Evolutionary conservation across 1,284 basidiomycete species (phyloP).

Genomic region (Ustilago bromivora): DNA sequence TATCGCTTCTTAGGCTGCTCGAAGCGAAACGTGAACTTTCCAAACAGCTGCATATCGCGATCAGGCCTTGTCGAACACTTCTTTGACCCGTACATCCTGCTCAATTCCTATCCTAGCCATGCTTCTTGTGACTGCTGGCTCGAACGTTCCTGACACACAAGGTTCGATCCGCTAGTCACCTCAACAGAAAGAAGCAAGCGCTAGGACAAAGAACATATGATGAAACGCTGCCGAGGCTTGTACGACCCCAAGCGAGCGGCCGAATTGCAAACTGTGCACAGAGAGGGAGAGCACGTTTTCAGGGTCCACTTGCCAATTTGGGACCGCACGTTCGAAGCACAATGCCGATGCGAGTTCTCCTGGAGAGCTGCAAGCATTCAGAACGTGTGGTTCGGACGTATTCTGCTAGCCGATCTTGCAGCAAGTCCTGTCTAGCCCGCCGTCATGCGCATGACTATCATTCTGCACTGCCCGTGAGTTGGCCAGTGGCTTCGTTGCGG

Average conservation of each 20-base stretch:
- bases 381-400: background rate
- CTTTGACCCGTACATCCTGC: too few relatives aligned
- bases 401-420: too few relatives aligned
- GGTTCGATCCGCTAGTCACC: background rate
- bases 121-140: background rate
- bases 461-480: too few relatives aligned
- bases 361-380: background rate
- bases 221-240: background rate
- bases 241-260: background rate
- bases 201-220: background rate
- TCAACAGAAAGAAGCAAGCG: background rate
- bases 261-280: background rate
- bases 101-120: background rate
- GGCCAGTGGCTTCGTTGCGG: too few relatives aligned
- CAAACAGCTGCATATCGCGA: background rate
- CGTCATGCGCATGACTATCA: too few relatives aligned
- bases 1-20: background rate
- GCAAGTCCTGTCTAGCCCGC: too few relatives aligned
- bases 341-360: background rate
- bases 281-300: conserved; percentile 16
- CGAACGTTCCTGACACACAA: background rate
- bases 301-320: conserved; percentile 15
- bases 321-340: conserved; percentile 7
- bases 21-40: conserved; percentile 15
- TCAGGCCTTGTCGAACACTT: conserved; percentile 5